Evolutionary conservation across 148 eudicot species (phyloP).

Genomic region (Vaccinium corymbosum): DNA sequence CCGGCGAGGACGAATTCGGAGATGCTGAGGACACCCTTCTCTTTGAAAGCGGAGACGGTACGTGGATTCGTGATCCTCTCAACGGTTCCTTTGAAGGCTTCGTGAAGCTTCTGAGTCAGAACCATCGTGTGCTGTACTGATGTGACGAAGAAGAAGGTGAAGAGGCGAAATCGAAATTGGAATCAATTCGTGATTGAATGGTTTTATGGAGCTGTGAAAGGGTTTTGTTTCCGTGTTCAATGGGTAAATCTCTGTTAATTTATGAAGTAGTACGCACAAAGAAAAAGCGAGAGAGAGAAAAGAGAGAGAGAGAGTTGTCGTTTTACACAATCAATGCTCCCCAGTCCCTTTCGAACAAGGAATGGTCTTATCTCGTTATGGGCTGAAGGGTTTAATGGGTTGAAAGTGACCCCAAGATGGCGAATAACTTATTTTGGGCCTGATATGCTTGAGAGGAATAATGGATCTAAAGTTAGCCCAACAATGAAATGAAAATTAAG

Average conservation of each 20-base stretch:
- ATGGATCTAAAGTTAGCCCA: too few relatives aligned
- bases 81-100: conserved; percentile 81
- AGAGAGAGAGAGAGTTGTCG: neutral
- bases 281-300: neutral
- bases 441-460: too few relatives aligned
- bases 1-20: conserved; percentile 83
- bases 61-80: conserved; percentile 86
- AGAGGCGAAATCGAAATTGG: neutral
- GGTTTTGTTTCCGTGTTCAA: neutral
- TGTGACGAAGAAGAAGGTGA: neutral
- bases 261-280: neutral
- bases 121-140: conserved; percentile 39
- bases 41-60: conserved; percentile 89
- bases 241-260: neutral
- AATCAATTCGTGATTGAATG: neutral
- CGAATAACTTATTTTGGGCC: neutral
- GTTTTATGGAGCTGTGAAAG: neutral
- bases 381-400: neutral
- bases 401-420: neutral
- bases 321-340: too few relatives aligned
- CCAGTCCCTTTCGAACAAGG: too few relatives aligned
- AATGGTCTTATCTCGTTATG: too few relatives aligned
- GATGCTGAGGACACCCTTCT: conserved; percentile 91
- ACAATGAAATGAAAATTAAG: too few relatives aligned
- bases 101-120: conserved; percentile 73